Evolutionary conservation across 148 eudicot species (phyloP).

Genomic region (Diospyros kaki): DNA sequence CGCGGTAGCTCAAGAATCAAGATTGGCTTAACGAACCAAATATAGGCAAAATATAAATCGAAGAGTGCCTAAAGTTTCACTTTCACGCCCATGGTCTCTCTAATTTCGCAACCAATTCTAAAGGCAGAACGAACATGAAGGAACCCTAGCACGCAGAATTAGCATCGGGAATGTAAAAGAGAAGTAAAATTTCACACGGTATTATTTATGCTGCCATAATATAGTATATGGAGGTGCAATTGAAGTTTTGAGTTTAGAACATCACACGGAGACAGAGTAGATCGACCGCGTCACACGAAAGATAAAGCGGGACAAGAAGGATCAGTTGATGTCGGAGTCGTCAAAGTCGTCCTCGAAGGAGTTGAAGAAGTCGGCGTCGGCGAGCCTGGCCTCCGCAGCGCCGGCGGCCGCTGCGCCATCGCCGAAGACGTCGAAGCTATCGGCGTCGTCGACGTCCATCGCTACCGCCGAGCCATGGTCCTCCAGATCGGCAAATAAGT

Average conservation of each 20-base stretch:
- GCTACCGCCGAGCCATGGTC: constrained; percentile 41
- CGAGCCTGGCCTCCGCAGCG: constrained; percentile 37
- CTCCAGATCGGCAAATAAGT: constrained; percentile 36
- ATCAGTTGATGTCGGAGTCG: constrained; percentile 65
- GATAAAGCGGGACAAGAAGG: too few relatives aligned
- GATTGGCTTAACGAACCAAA: too few relatives aligned
- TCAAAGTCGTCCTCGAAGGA: constrained; percentile 74
- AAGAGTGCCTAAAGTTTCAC: too few relatives aligned
- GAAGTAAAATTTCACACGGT: background rate
- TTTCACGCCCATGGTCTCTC: too few relatives aligned
- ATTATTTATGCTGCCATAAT: background rate
- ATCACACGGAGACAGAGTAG: too few relatives aligned
- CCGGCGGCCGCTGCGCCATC: constrained; percentile 37
- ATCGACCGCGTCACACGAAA: too few relatives aligned
- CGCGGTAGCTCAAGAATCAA: too few relatives aligned
- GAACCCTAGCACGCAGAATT: background rate
- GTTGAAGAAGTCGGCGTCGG: constrained; percentile 78
- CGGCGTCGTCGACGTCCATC: constrained; percentile 83
- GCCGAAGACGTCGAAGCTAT: constrained; percentile 58
- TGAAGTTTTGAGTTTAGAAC: background rate
- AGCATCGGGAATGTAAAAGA: background rate
- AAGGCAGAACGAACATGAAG: too few relatives aligned
- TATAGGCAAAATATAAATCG: too few relatives aligned
- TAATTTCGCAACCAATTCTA: too few relatives aligned
- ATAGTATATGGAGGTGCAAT: background rate